phyloP scores from a whole-genome alignment of 2,329 filamentous ascomycete genomes.

The Colletotrichum musae region DNA sequence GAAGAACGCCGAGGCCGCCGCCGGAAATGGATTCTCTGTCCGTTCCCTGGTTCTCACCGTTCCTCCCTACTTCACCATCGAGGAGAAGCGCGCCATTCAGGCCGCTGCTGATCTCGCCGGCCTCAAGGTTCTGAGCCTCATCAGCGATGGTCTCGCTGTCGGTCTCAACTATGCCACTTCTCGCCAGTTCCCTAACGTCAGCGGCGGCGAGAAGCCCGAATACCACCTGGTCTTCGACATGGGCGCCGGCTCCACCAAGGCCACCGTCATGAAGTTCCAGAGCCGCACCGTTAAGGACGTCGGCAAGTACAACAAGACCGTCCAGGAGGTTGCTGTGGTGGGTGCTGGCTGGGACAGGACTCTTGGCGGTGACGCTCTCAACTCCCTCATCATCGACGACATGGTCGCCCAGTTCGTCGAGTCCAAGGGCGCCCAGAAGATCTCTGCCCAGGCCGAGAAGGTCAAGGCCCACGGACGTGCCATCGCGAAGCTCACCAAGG shows the following conservation, averaged over 20 bases:
- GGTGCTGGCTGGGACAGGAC: constrained; percentile 91
- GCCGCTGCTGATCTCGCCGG: constrained; percentile 90
- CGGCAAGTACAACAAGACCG: constrained; percentile 94
- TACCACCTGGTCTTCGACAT: constrained; percentile 97
- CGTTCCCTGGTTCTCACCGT: constrained; percentile 90
- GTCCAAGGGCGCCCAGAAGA: constrained; percentile 76
- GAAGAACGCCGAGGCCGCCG: constrained; percentile 87
- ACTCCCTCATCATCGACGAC: constrained; percentile 88
- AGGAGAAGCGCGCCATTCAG: constrained; percentile 90
- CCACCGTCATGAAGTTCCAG: constrained; percentile 91
- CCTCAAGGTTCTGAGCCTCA: constrained; percentile 84
- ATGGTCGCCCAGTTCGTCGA: constrained; percentile 86
- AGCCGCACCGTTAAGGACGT: constrained; percentile 90
- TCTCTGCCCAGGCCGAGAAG: constrained; percentile 71
- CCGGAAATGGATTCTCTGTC: constrained; percentile 81
- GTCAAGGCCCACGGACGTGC: constrained; percentile 85
- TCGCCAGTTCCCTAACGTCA: constrained; percentile 88
- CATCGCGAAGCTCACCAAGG: constrained; percentile 92
- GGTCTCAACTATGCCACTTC: constrained; percentile 95
- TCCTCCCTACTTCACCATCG: constrained; percentile 89
- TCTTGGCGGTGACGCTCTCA: constrained; percentile 91
- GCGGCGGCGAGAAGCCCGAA: constrained; percentile 88
- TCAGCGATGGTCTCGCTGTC: constrained; percentile 93
- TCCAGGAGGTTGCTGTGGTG: constrained; percentile 93
- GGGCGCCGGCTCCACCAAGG: constrained; percentile 95